Conservation (phyloP, 2,329 filamentous ascomycete genomes). For the Lomentospora prolificans region DNA sequence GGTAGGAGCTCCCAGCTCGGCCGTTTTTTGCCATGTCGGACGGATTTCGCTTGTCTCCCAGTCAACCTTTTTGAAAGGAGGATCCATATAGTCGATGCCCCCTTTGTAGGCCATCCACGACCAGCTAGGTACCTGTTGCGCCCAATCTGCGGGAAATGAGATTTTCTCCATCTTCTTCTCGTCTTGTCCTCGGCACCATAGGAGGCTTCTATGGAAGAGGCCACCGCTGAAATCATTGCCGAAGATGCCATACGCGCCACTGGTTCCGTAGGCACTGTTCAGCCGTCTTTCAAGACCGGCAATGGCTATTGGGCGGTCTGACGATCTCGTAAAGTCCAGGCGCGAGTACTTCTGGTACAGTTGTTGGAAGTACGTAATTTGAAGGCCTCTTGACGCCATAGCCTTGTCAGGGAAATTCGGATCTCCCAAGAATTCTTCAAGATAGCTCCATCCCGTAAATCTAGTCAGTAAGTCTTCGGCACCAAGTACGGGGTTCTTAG, state of each 20-base stretch:
- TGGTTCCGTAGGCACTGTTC: background rate
- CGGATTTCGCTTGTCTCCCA: background rate
- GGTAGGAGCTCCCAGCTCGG: no score
- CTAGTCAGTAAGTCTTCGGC: no score
- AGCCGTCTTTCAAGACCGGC: background rate
- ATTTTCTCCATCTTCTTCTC: background rate
- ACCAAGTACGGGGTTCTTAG: no score
- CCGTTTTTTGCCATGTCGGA: background rate
- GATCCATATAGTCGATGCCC: background rate
- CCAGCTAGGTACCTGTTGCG: background rate
- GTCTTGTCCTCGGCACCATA: background rate
- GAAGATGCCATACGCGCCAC: background rate
- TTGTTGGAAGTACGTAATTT: background rate
- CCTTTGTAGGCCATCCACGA: background rate
- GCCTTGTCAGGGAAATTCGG: background rate
- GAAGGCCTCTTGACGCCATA: background rate
- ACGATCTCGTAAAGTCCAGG: background rate
- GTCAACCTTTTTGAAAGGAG: background rate
- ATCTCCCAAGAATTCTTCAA: background rate
- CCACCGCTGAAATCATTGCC: background rate
- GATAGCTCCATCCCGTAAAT: no score
- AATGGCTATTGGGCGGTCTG: background rate
- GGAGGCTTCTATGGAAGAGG: background rate
- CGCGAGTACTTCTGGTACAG: background rate
- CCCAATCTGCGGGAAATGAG: background rate